Percentiles rank a stretch among this genome's conserved stretches.
phyloP scores from a whole-genome alignment of 345 rosid species.

The Corchorus capsularis region DNA sequence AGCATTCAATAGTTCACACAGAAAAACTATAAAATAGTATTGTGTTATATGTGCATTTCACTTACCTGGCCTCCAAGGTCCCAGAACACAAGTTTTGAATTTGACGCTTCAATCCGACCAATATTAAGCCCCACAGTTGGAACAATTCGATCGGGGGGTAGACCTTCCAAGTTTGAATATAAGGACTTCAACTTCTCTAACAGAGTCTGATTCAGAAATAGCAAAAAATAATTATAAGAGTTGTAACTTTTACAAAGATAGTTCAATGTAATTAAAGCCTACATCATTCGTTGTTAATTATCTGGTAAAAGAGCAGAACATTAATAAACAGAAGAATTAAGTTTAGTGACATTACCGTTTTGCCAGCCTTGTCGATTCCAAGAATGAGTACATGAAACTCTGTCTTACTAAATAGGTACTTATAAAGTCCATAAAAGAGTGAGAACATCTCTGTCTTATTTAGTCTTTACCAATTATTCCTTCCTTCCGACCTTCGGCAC shows the following conservation, averaged over 20 bases:
- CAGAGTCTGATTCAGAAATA: slow-evolving; percentile 56
- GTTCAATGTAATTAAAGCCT: slow-evolving; percentile 3
- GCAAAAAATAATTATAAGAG: slow-evolving; percentile 5
- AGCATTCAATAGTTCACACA: not conserved
- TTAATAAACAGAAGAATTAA: slow-evolving; percentile 2
- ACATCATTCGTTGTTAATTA: not conserved
- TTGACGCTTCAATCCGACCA: slow-evolving; percentile 80
- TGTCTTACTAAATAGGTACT: slow-evolving; percentile 78
- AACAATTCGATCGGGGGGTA: slow-evolving; percentile 94
- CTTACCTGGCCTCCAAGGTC: slow-evolving; percentile 97
- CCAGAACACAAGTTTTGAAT: slow-evolving; percentile 92
- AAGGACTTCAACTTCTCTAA: slow-evolving; percentile 90
- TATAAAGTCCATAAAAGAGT: slow-evolving; percentile 90
- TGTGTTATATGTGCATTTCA: not conserved
- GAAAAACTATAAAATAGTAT: not conserved
- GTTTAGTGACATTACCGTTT: slow-evolving; percentile 57
- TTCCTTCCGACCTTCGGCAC: slow-evolving; percentile 25
- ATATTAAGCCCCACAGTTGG: slow-evolving; percentile 99
- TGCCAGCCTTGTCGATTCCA: slow-evolving; percentile 97
- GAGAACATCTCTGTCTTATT: slow-evolving; percentile 80
- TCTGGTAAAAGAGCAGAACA: not conserved
- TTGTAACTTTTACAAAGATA: not conserved
- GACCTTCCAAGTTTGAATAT: slow-evolving; percentile 82
- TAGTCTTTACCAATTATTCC: slow-evolving; percentile 8
- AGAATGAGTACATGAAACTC: slow-evolving; percentile 96